These are phyloP conservation scores for Globisporangium parvum DNA, from an alignment of 352 stramenopile species.

Conservation along the genomic window DNA sequence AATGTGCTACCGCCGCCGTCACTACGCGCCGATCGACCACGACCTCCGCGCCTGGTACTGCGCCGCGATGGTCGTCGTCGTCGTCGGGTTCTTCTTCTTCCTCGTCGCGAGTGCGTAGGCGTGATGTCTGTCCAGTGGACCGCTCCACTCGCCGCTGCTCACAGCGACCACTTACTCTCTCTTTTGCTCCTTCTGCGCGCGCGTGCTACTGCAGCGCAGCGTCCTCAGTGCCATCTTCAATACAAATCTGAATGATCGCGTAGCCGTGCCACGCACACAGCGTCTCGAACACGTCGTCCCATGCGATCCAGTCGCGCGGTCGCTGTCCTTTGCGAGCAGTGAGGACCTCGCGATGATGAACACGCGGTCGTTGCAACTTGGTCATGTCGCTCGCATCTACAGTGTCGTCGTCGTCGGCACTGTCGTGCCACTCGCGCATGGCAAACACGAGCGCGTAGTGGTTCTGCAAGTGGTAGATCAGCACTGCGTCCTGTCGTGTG, in stretches of 20 bases:
- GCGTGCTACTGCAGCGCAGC: background rate
- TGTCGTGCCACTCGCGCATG: conserved; percentile 38
- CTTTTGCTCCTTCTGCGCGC: conserved; percentile 1
- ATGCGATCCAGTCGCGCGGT: conserved; percentile 53
- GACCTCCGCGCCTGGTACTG: conserved; percentile 69
- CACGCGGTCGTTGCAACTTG: too few relatives aligned
- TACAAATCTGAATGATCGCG: conserved; percentile 38
- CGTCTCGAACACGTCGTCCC: conserved; percentile 40
- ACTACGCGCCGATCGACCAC: conserved; percentile 51
- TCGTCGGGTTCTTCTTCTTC: conserved; percentile 70
- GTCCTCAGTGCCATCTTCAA: background rate
- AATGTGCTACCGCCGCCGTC: conserved; percentile 58
- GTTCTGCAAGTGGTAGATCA: conserved; percentile 75
- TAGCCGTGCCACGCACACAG: conserved; percentile 60
- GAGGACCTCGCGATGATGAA: conserved; percentile 32
- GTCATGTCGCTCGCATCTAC: too few relatives aligned
- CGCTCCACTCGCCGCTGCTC: background rate
- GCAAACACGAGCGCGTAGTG: conserved; percentile 77
- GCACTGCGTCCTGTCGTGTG: conserved; percentile 11
- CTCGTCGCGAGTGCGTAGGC: conserved; percentile 45
- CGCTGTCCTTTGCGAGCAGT: conserved; percentile 59
- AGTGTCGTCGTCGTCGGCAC: background rate
- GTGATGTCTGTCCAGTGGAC: background rate
- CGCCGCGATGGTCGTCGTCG: conserved; percentile 41
- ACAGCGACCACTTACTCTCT: background rate